Evolutionary conservation across 352 stramenopile genomes (phyloP), one percentile per base, ranked within the genome.

Genomic region (Phytophthora meadii): DNA sequence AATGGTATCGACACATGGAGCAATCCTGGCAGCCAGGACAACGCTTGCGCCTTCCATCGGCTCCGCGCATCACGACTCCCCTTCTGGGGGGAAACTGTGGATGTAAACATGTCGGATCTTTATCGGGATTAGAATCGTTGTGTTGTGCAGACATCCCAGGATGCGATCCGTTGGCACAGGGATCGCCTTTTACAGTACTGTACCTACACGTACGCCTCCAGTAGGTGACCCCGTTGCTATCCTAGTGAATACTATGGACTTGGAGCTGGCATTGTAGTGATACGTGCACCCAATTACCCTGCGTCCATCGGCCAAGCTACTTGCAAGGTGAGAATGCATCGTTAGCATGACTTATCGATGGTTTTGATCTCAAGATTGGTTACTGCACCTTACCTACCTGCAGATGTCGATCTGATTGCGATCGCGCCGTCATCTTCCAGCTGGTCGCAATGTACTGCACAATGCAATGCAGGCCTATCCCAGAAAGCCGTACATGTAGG

Each of bases 61-160:
- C 4, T 19, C 36, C 36, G 4, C 30, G 30, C 30, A 34, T 34
- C 30, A 8, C 28, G 30, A 8, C 30, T 42, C 37, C 36, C 37
- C 37, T 42, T 42, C 37, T 30, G 14, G 2, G 3, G 10, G 12
- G 37, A 14, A 42, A 12, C 12, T 54, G 30, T 12, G 47, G 14
- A 41, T n/a, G 25, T 27, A 12, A 58, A 30, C 42, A 44, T 46
- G 14, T 28, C 30, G 12, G 42, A 62, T 62, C 42, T 10, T 14
- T 39, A 17, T 41, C 42, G 32, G 5, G 55, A 63, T 63, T 63
- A 55, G 55, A n/a, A 30, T 63, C 55, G 55, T 28, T 49, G 12
- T 11, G 24, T 63, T 49, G 55, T 54, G 8, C 37, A 4, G 24
- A 40, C 32, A 48, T 62, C 30, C 19, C 14, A 19, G 8, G 44